Conservation (phyloP, 2,329 filamentous ascomycete species). For the Cryoendolithus antarcticus region DNA sequence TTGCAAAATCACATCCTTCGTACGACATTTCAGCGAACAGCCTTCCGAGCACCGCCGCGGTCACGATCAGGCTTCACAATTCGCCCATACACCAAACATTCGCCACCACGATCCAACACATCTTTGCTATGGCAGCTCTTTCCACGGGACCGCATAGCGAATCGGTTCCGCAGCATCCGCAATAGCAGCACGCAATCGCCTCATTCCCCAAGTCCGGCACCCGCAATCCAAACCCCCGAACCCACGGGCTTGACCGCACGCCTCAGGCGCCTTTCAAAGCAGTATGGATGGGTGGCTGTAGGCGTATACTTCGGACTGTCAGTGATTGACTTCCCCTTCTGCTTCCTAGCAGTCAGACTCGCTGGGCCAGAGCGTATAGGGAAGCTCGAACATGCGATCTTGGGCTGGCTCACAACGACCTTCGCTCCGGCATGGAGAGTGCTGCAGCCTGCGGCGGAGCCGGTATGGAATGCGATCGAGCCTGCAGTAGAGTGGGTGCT, state of each 20-base stretch:
- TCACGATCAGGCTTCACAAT: constrained; percentile 4
- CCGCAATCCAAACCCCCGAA: constrained; percentile 18
- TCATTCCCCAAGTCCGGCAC: constrained; percentile 21
- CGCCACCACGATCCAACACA: constrained; percentile 3
- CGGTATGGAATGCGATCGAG: not conserved
- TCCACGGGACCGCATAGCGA: constrained; percentile 6
- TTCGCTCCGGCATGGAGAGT: constrained; percentile 3
- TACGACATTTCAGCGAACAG: constrained; percentile 1
- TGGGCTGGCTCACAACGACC: constrained; percentile 20
- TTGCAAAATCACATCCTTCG: constrained; percentile 3
- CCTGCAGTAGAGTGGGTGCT: not conserved
- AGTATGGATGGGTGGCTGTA: constrained; percentile 88
- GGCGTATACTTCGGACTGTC: constrained; percentile 82
- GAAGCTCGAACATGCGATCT: constrained; percentile 55
- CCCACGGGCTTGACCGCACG: constrained; percentile 42
- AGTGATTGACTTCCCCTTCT: constrained; percentile 85
- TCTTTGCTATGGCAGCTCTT: not conserved
- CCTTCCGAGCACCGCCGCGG: constrained; percentile 4
- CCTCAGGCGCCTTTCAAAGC: constrained; percentile 71
- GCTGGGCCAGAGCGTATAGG: constrained; percentile 82
- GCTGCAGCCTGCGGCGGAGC: constrained; percentile 1
- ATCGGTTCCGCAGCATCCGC: constrained; percentile 18
- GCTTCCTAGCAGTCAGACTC: constrained; percentile 73
- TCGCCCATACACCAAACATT: not conserved
- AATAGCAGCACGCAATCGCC: constrained; percentile 16